A percentile compares a stretch with the other conserved stretches of the same genome.
Evolutionary conservation across 345 rosid genomes (phyloP).

Genomic region (Aquilaria sinensis): DNA sequence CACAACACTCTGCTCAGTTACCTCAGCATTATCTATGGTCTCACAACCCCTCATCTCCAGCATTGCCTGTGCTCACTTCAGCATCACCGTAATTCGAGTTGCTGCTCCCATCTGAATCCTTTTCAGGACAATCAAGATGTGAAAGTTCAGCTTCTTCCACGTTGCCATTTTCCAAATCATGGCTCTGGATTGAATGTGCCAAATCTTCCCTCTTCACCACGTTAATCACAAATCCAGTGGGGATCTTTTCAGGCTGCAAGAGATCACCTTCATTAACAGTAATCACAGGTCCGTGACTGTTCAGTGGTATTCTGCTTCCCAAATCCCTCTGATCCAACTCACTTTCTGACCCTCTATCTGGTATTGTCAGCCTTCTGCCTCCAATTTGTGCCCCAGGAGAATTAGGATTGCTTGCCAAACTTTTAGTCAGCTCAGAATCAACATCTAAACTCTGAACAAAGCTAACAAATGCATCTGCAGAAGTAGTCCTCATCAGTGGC

Average conservation of each 20-base stretch:
- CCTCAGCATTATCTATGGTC: no score
- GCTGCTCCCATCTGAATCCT: constrained; percentile 56
- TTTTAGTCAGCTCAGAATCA: constrained; percentile 47
- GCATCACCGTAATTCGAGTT: constrained; percentile 49
- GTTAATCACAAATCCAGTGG: constrained; percentile 69
- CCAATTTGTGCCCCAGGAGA: constrained; percentile 30
- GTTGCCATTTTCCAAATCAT: constrained; percentile 27
- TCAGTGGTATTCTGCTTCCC: constrained; percentile 21
- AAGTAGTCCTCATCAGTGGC: constrained; percentile 92
- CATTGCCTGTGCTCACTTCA: background rate
- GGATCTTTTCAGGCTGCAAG: constrained; percentile 64
- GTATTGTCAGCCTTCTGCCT: constrained; percentile 34
- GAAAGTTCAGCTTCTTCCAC: constrained; percentile 47
- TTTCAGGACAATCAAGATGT: constrained; percentile 56
- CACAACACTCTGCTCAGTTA: background rate
- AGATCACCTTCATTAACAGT: constrained; percentile 77
- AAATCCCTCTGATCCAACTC: constrained; percentile 40
- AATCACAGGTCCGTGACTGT: constrained; percentile 45
- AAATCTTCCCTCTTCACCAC: constrained; percentile 60
- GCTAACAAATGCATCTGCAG: constrained; percentile 75
- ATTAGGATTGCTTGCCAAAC: constrained; percentile 40
- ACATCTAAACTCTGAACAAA: constrained; percentile 66
- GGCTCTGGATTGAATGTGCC: constrained; percentile 30
- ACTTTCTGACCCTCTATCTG: constrained; percentile 36
- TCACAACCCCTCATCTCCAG: no score